Evolutionary conservation across 768 basidiomycete species (phyloP).

Genomic region (Epithele typhae): DNA sequence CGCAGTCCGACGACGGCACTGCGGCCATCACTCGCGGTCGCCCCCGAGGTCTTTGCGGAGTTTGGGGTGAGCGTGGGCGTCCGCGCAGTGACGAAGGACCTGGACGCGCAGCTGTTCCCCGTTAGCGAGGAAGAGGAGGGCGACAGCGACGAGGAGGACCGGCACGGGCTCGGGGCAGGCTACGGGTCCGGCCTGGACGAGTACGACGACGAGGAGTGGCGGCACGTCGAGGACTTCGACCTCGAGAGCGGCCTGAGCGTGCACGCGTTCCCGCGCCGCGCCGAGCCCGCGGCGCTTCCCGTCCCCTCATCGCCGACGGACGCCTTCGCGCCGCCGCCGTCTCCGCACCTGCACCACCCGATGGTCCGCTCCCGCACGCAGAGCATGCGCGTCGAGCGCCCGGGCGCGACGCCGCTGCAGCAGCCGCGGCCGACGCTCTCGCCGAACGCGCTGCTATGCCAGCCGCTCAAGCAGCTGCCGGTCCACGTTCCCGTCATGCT

Average conservation of each 20-base stretch:
- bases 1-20: background rate
- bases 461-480: conserved; percentile 9
- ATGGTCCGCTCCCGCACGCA: conserved; percentile 21
- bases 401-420: background rate
- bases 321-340: no score
- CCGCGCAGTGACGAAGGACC: conserved; percentile 20
- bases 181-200: conserved; percentile 8
- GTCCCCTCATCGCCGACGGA: background rate
- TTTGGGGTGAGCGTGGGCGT: conserved; percentile 13
- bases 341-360: conserved; percentile 10
- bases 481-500: conserved; percentile 15
- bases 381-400: conserved; percentile 20
- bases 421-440: conserved; percentile 10
- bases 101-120: conserved; percentile 26
- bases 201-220: conserved; percentile 11
- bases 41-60: conserved; percentile 10
- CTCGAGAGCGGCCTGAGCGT: conserved; percentile 9
- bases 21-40: background rate
- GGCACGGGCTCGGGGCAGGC: background rate
- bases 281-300: background rate
- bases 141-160: conserved; percentile 9
- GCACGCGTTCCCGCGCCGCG: conserved; percentile 4
- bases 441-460: conserved; percentile 9
- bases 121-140: conserved; percentile 30
- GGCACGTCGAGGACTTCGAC: conserved; percentile 7